Conservation (phyloP, 306 rosid species). For the Malus sieversii region DNA sequence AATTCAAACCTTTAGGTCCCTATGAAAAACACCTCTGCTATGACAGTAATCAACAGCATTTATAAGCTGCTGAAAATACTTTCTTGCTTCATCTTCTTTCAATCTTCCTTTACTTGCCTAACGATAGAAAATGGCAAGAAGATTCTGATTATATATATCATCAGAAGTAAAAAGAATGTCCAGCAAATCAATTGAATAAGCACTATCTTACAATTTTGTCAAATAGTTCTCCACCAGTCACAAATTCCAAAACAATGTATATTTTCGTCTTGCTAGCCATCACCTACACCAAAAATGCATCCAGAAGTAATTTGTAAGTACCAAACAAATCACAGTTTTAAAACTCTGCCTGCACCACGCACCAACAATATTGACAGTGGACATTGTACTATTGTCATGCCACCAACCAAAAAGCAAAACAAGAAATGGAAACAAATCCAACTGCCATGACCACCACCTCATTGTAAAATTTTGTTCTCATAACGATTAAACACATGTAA, state of each 20-base stretch:
- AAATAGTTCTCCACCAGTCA: slow-evolving; percentile 92
- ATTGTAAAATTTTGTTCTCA: background rate
- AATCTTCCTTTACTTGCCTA: slow-evolving; percentile 80
- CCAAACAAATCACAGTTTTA: background rate
- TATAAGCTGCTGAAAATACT: slow-evolving; percentile 87
- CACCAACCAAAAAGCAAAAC: background rate
- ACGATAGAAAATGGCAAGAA: background rate
- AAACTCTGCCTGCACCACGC: background rate
- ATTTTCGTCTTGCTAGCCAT: slow-evolving; percentile 96
- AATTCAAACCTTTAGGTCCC: slow-evolving; percentile 70
- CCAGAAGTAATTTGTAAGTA: slow-evolving; percentile 15
- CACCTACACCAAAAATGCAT: slow-evolving; percentile 50
- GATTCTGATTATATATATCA: background rate
- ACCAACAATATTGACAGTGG: background rate
- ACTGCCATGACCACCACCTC: background rate
- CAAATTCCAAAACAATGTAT: slow-evolving; percentile 84
- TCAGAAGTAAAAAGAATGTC: slow-evolving; percentile 1
- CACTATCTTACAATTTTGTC: slow-evolving; percentile 75
- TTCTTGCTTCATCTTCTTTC: slow-evolving; percentile 94
- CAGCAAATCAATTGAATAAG: background rate
- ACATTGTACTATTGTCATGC: background rate
- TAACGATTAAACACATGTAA: background rate
- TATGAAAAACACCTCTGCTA: slow-evolving; percentile 90
- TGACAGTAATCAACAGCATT: slow-evolving; percentile 95
- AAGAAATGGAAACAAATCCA: background rate